A percentile compares a stretch with the other conserved stretches of the same genome.
Conservation (phyloP, 1,284 basidiomycete species). For the Earliella scabrosa region DNA sequence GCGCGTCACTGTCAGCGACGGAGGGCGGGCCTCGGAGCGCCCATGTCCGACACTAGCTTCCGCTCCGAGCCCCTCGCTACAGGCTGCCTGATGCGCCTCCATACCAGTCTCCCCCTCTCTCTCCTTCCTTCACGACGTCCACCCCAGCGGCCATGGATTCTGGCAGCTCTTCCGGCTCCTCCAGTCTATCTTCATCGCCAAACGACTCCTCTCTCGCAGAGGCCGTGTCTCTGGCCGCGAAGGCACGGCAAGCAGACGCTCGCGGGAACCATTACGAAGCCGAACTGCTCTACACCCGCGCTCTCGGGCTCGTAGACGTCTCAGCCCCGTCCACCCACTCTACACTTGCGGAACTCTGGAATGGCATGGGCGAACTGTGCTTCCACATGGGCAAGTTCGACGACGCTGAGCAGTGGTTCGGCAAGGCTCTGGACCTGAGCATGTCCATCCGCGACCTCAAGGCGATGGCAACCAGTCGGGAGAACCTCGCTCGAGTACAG, state of each 20-base stretch:
- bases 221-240: slow-evolving; percentile 18
- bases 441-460: slow-evolving; percentile 26
- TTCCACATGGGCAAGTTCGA: slow-evolving; percentile 36
- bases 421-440: slow-evolving; percentile 33
- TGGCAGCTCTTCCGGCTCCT: neutral
- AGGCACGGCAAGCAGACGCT: slow-evolving; percentile 27
- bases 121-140: neutral
- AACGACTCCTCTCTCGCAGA: slow-evolving; percentile 10
- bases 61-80: slow-evolving; percentile 10
- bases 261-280: slow-evolving; percentile 33
- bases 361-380: slow-evolving; percentile 39
- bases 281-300: slow-evolving; percentile 32
- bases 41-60: neutral
- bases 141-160: neutral
- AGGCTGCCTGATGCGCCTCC: slow-evolving; percentile 3
- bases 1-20: too few species aligned
- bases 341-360: slow-evolving; percentile 33
- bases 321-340: slow-evolving; percentile 14
- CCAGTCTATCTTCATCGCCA: slow-evolving; percentile 3
- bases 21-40: too few species aligned
- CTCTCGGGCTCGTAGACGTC: slow-evolving; percentile 32
- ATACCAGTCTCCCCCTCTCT: slow-evolving; percentile 1
- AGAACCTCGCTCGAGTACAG: slow-evolving; percentile 38
- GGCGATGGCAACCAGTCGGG: slow-evolving; percentile 37
- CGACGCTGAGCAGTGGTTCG: slow-evolving; percentile 38